A percentile compares a stretch with the other conserved stretches of the same genome.
These are phyloP conservation scores for Hawksworthiomyces lignivorus DNA, from an alignment of 2,329 filamentous ascomycete species.

Conservation along the genomic window DNA sequence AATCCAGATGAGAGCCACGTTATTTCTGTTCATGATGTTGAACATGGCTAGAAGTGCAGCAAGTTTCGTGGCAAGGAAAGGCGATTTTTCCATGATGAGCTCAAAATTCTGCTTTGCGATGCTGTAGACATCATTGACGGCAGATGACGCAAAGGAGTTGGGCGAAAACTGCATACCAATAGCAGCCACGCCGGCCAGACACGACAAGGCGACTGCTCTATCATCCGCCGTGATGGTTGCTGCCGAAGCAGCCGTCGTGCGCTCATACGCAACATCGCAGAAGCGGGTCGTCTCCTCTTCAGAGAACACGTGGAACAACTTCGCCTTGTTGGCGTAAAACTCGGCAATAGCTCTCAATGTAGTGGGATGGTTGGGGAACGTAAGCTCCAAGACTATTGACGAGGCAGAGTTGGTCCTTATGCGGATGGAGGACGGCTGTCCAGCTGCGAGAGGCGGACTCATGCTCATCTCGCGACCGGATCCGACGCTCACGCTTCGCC, in stretches of 20 bases:
- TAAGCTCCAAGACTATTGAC: slow-evolving; percentile 11
- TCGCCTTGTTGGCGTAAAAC: slow-evolving; percentile 21
- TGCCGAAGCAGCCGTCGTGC: slow-evolving; percentile 1
- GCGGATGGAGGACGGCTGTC: not conserved
- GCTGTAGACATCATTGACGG: slow-evolving; percentile 19
- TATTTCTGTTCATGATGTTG: slow-evolving; percentile 23
- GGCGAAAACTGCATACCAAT: slow-evolving; percentile 22
- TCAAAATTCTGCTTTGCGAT: slow-evolving; percentile 21
- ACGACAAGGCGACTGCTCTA: slow-evolving; percentile 18
- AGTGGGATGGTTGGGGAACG: slow-evolving; percentile 15
- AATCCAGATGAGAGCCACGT: slow-evolving; percentile 22
- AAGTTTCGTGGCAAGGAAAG: slow-evolving; percentile 22
- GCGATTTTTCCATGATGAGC: slow-evolving; percentile 18
- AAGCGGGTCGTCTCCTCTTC: slow-evolving; percentile 15
- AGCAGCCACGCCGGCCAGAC: slow-evolving; percentile 20
- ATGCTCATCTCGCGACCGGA: not conserved
- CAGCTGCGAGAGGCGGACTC: slow-evolving; percentile 2
- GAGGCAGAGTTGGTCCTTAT: not conserved
- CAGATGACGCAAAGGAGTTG: slow-evolving; percentile 10
- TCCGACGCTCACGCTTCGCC: too few relatives aligned
- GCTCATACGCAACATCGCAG: slow-evolving; percentile 16
- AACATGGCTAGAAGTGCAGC: slow-evolving; percentile 23
- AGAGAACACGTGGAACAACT: slow-evolving; percentile 24
- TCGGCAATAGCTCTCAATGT: slow-evolving; percentile 16
- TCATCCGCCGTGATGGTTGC: not conserved